These are phyloP conservation scores for Metarhizium anisopliae DNA, from an alignment of 2,329 filamentous ascomycete species.

Conservation along the genomic window DNA sequence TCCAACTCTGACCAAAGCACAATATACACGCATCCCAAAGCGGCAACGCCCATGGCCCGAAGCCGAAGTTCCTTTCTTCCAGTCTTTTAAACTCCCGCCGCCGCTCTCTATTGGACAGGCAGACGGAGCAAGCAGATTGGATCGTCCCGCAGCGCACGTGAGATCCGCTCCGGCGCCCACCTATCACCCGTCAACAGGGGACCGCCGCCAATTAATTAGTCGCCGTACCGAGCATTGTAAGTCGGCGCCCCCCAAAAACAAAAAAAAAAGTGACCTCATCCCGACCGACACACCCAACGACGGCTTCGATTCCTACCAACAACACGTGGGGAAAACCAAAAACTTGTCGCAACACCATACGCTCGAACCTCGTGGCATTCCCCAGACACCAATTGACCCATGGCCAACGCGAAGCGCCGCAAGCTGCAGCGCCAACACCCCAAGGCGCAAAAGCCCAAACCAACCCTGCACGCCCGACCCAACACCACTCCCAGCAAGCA, in stretches of 20 bases:
- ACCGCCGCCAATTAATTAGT: not conserved
- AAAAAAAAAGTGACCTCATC: not conserved
- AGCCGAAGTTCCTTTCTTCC: not conserved
- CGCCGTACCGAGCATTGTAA: not conserved
- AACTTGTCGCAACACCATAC: not conserved
- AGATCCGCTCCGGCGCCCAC: not conserved
- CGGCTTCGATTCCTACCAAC: too few relatives aligned
- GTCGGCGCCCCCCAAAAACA: too few relatives aligned
- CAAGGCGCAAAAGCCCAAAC: constrained; percentile 12
- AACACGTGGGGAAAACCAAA: too few relatives aligned
- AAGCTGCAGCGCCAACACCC: constrained; percentile 8
- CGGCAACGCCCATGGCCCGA: not conserved
- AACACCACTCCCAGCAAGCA: not conserved
- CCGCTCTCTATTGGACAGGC: not conserved
- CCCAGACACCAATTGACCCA: not conserved
- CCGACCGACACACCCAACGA: too few relatives aligned
- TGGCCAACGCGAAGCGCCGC: constrained; percentile 11
- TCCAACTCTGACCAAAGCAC: too few relatives aligned
- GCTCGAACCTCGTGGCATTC: not conserved
- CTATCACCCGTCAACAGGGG: constrained; percentile 2
- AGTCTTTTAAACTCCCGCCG: not conserved
- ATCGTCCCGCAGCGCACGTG: constrained; percentile 7
- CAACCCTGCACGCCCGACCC: constrained; percentile 2
- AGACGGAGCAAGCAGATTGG: not conserved
- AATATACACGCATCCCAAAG: not conserved